Evolutionary conservation across 2,329 filamentous ascomycete species (phyloP).

Genomic region (Passalora sequoiae): DNA sequence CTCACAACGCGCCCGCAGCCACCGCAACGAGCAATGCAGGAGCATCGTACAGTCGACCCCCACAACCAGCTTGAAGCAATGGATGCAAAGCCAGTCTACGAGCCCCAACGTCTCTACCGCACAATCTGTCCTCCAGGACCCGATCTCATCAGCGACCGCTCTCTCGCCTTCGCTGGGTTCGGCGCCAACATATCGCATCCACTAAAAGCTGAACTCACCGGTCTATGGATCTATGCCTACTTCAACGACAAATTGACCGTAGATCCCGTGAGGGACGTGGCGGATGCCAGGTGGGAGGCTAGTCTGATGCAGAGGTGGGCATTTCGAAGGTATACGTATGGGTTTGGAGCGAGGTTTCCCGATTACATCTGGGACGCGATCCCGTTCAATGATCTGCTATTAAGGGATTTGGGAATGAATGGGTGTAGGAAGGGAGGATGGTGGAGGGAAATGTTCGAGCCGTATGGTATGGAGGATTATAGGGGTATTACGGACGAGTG

Average conservation of each 20-base stretch:
- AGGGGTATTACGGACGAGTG: constrained; percentile 12
- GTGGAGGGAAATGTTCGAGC: constrained; percentile 13
- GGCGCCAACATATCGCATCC: constrained; percentile 13
- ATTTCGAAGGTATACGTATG: constrained; percentile 11
- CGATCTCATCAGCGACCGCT: constrained; percentile 9
- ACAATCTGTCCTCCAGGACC: constrained; percentile 10
- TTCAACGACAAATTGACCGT: constrained; percentile 10
- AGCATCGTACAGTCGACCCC: constrained; percentile 1
- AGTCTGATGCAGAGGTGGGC: constrained; percentile 13
- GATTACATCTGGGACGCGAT: constrained; percentile 14
- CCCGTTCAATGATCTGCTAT: constrained; percentile 13
- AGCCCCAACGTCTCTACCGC: constrained; percentile 13
- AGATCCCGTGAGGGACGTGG: background rate
- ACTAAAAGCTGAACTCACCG: constrained; percentile 8
- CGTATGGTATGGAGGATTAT: constrained; percentile 13
- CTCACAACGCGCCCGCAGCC: constrained; percentile 5
- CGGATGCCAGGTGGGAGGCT: constrained; percentile 3
- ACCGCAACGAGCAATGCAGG: constrained; percentile 1
- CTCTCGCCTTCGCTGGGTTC: constrained; percentile 8
- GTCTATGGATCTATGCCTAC: constrained; percentile 15
- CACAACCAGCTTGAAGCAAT: background rate
- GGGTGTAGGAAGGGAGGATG: constrained; percentile 9
- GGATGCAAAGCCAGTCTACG: constrained; percentile 1
- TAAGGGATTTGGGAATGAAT: constrained; percentile 12
- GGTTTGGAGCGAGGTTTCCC: constrained; percentile 8